These are phyloP conservation scores for Phalaenopsis aphrodite DNA, from an alignment of 106 monocot genomes.

Conservation along the genomic window DNA sequence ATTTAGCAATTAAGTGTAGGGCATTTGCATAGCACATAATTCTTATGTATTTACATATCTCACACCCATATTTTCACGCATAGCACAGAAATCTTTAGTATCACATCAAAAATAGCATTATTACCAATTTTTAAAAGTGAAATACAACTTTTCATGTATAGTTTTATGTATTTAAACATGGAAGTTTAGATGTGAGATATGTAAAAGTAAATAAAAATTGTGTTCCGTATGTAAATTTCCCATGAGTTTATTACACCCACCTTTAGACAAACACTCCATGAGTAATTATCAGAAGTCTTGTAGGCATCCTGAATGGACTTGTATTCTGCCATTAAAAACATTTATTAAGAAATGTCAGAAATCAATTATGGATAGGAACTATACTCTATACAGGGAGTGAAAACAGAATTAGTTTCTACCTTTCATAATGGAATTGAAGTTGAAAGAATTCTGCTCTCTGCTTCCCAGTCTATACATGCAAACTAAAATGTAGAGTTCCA, in stretches of 20 bases:
- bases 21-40: too few species aligned
- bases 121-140: too few species aligned
- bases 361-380: neutral
- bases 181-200: too few species aligned
- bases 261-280: conserved; percentile 51
- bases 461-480: conserved; percentile 76
- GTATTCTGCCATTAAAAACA: conserved; percentile 48
- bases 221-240: too few species aligned
- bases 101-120: too few species aligned
- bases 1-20: too few species aligned
- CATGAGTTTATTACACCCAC: conserved; percentile 17
- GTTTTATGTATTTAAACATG: too few species aligned
- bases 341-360: neutral
- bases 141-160: too few species aligned
- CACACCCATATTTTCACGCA: too few species aligned
- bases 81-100: too few species aligned
- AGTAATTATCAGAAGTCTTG: conserved; percentile 71
- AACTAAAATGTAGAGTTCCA: conserved; percentile 91
- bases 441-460: conserved; percentile 69
- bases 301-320: conserved; percentile 73
- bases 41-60: too few species aligned
- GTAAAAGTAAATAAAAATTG: too few species aligned
- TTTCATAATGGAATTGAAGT: conserved; percentile 84
- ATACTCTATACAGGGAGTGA: neutral
- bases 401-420: conserved; percentile 21